Conservation (phyloP, 768 basidiomycete species). For the Steccherinum ochraceum region DNA sequence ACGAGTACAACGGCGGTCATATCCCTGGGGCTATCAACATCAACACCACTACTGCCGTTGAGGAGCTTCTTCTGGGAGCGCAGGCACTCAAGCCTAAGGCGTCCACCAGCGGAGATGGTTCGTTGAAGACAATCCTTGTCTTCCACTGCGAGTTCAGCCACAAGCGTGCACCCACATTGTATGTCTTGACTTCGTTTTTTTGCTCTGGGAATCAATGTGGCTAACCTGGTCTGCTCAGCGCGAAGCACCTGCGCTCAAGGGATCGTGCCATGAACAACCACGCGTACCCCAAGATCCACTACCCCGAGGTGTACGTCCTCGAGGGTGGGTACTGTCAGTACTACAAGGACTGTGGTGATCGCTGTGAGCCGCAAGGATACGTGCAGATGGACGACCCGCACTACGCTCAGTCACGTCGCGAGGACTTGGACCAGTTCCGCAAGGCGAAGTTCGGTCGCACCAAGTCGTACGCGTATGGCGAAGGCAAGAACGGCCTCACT, state of each 20-base stretch:
- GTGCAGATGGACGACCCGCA: slow-evolving; percentile 93
- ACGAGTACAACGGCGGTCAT: slow-evolving; percentile 93
- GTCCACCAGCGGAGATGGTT: slow-evolving; percentile 66
- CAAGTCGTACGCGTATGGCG: slow-evolving; percentile 92
- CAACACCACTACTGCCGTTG: slow-evolving; percentile 72
- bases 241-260: slow-evolving; percentile 86
- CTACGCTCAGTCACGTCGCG: slow-evolving; percentile 71
- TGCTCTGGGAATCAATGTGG: too few species aligned
- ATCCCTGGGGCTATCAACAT: slow-evolving; percentile 89
- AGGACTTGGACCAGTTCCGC: slow-evolving; percentile 90
- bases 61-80: slow-evolving; percentile 69
- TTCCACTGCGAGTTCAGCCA: slow-evolving; percentile 99
- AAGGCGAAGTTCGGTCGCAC: slow-evolving; percentile 83
- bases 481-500: slow-evolving; percentile 41
- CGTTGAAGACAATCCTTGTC: slow-evolving; percentile 77
- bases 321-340: slow-evolving; percentile 95
- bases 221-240: slow-evolving; percentile 39
- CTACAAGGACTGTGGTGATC: slow-evolving; percentile 58
- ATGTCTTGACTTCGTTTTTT: slow-evolving; percentile 25
- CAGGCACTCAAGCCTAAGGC: slow-evolving; percentile 52
- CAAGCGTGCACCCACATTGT: slow-evolving; percentile 96
- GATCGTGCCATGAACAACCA: slow-evolving; percentile 88
- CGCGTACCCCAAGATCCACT: slow-evolving; percentile 87
- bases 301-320: slow-evolving; percentile 94
- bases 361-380: slow-evolving; percentile 80